phyloP scores from a whole-genome alignment of 768 basidiomycete genomes.

The Pisolithus marmoratus region DNA sequence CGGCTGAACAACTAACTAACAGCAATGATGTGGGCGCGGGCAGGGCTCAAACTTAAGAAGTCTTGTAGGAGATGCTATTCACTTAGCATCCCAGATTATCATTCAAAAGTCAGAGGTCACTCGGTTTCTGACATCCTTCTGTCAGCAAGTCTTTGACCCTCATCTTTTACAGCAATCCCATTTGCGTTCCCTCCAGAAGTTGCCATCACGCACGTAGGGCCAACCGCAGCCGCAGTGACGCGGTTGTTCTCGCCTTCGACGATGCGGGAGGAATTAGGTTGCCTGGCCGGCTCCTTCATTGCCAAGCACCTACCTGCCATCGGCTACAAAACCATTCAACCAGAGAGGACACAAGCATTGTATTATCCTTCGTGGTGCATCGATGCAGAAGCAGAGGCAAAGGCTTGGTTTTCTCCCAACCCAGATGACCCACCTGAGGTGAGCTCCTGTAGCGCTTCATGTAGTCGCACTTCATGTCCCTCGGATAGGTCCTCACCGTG shows the following conservation, averaged over 20 bases:
- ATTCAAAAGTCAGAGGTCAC: slow-evolving; percentile 37
- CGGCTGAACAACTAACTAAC: too few species aligned
- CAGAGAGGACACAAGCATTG: slow-evolving; percentile 43
- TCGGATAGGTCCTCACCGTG: slow-evolving; percentile 28
- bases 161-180: slow-evolving; percentile 38
- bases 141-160: slow-evolving; percentile 6
- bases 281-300: slow-evolving; percentile 25
- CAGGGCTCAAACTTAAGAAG: slow-evolving; percentile 2
- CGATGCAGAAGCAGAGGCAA: slow-evolving; percentile 45
- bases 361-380: slow-evolving; percentile 65
- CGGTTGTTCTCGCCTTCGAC: slow-evolving; percentile 11
- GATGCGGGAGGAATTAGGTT: slow-evolving; percentile 14
- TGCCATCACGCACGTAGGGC: slow-evolving; percentile 36
- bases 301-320: slow-evolving; percentile 34
- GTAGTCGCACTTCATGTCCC: slow-evolving; percentile 1
- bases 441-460: slow-evolving; percentile 3
- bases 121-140: neutral
- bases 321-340: slow-evolving; percentile 36
- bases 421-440: slow-evolving; percentile 25
- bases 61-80: slow-evolving; percentile 16
- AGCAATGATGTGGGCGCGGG: slow-evolving; percentile 18
- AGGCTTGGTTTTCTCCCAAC: slow-evolving; percentile 21
- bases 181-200: slow-evolving; percentile 43
- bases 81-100: slow-evolving; percentile 16
- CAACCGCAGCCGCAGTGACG: slow-evolving; percentile 24